Conservation (phyloP, 1,284 basidiomycete genomes). For the Cystobasidium pallidum region DNA sequence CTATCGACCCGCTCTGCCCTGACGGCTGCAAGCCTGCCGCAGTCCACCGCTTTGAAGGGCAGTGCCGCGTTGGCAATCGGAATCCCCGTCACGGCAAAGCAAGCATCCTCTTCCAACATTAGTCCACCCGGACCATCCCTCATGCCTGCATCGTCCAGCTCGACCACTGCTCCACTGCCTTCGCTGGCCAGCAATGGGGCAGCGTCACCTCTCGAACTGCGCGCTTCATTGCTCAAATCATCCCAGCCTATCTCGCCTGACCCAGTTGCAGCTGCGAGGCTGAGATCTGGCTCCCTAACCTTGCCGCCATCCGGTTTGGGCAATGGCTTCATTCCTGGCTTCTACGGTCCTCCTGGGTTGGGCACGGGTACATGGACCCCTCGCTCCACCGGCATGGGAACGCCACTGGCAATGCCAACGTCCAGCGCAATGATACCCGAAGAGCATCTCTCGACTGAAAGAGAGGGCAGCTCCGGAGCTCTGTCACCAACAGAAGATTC, state of each 20-base stretch:
- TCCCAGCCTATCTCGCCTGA: constrained; percentile 40
- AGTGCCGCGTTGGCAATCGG: neutral
- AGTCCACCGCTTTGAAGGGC: neutral
- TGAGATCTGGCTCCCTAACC: constrained; percentile 85
- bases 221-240: constrained; percentile 30
- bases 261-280: constrained; percentile 56
- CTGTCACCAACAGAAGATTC: constrained; percentile 19
- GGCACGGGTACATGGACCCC: constrained; percentile 48
- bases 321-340: constrained; percentile 79
- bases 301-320: constrained; percentile 71
- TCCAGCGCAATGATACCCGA: constrained; percentile 23
- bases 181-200: neutral
- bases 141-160: neutral
- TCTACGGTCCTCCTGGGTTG: constrained; percentile 47
- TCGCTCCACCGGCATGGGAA: constrained; percentile 37
- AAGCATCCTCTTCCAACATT: constrained; percentile 1
- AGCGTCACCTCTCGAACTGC: constrained; percentile 22
- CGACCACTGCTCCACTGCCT: neutral
- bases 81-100: neutral
- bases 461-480: neutral
- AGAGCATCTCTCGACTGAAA: neutral
- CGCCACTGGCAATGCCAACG: constrained; percentile 35
- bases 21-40: neutral
- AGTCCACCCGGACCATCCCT: neutral
- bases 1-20: neutral